phyloP scores from a whole-genome alignment of 1,284 basidiomycete genomes.

The Puccinia hordei region DNA sequence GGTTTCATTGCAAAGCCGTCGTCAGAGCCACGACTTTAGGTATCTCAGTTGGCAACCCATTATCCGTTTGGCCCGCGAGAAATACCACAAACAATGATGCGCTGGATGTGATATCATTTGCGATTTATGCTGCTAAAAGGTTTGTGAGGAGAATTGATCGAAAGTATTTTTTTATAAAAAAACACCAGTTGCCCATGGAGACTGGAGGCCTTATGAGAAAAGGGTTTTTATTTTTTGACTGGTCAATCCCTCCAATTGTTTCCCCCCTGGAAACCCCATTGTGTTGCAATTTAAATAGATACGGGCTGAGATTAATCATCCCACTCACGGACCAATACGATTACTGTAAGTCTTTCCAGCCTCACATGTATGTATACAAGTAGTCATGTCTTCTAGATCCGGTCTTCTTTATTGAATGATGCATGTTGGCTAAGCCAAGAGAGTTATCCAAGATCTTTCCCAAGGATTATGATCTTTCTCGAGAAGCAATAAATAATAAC shows the following conservation, averaged over 20 bases:
- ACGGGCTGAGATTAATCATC: slow-evolving; percentile 60
- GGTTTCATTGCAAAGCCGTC: slow-evolving; percentile 55
- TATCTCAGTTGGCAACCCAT: slow-evolving; percentile 58
- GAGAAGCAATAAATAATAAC: not conserved
- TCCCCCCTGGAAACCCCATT: not conserved
- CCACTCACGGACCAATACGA: slow-evolving; percentile 60
- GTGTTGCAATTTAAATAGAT: slow-evolving; percentile 49
- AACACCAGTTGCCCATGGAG: not conserved
- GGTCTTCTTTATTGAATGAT: no score
- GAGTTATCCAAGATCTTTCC: not conserved
- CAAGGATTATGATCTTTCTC: no score
- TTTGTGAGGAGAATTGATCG: no score
- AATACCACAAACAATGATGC: slow-evolving; percentile 58
- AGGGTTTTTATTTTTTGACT: not conserved
- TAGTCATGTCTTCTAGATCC: no score
- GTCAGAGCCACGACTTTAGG: slow-evolving; percentile 60
- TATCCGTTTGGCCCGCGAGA: slow-evolving; percentile 58
- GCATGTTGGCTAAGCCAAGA: no score
- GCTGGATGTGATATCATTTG: slow-evolving; percentile 60
- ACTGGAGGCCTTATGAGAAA: not conserved
- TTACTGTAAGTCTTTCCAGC: slow-evolving; percentile 52
- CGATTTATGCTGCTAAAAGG: slow-evolving; percentile 58
- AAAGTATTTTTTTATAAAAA: not conserved
- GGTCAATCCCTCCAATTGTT: not conserved
- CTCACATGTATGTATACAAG: no score